A percentile compares a stretch with the other conserved stretches of the same genome.
Evolutionary conservation across 106 monocot genomes (phyloP).

Genomic region (Allium cepa): DNA sequence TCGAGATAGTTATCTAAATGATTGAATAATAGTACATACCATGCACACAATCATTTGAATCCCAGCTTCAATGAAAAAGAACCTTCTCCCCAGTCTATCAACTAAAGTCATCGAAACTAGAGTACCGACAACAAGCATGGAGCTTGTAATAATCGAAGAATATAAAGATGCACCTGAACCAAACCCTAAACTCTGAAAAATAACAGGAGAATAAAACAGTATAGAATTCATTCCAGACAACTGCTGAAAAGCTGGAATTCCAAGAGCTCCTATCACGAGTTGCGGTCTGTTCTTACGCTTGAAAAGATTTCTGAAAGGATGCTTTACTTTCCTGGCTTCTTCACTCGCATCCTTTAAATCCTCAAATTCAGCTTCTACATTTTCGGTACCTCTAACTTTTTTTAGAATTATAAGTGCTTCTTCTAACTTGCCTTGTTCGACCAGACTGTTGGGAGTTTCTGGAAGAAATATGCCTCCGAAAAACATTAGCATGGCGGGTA

Average conservation of each 20-base stretch:
- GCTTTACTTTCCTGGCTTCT: conserved; percentile 33
- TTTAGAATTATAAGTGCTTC: conserved; percentile 29
- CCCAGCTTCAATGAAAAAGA: conserved; percentile 46
- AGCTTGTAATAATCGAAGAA: conserved; percentile 37
- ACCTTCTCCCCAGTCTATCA: conserved; percentile 39
- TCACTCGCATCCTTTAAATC: conserved; percentile 47
- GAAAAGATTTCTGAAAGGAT: conserved; percentile 43
- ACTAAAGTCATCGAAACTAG: conserved; percentile 33
- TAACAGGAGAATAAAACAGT: conserved; percentile 41
- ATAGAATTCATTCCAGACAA: conserved; percentile 52
- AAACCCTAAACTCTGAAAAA: conserved; percentile 54
- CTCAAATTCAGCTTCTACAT: conserved; percentile 34
- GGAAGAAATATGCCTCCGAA: conserved; percentile 38
- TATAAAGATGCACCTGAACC: conserved; percentile 42
- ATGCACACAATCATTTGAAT: conserved; percentile 46
- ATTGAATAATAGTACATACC: conserved; percentile 6
- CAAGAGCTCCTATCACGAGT: conserved; percentile 42
- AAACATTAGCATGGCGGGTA: conserved; percentile 55
- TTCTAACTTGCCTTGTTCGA: conserved; percentile 37
- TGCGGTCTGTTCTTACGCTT: conserved; percentile 32
- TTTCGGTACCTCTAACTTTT: conserved; percentile 32
- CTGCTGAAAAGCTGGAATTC: conserved; percentile 51
- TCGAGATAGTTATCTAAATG: too few species aligned
- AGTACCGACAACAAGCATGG: conserved; percentile 34
- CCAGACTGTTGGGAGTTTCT: conserved; percentile 48